phyloP scores from a whole-genome alignment of 768 basidiomycete genomes.

The Mrakia frigida region DNA sequence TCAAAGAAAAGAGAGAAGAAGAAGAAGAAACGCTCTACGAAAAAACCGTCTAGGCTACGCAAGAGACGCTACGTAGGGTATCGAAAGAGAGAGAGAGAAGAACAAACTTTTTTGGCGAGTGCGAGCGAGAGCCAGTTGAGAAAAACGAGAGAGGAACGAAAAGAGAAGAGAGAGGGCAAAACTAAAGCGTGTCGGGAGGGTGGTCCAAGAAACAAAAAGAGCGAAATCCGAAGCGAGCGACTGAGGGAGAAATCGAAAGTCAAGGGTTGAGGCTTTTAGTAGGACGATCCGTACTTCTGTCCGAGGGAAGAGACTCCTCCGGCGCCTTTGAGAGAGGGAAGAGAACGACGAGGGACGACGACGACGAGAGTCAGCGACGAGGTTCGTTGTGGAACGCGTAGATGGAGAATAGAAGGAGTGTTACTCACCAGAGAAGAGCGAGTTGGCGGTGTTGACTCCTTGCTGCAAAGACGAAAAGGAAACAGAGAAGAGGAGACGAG shows the following conservation, averaged over 20 bases:
- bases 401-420: neutral
- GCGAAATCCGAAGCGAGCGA: neutral
- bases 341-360: neutral
- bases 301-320: neutral
- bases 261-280: neutral
- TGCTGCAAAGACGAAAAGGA: slow-evolving; percentile 1
- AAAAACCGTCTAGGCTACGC: neutral
- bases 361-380: neutral
- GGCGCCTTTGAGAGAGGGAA: neutral
- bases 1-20: too few species aligned
- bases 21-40: too few species aligned
- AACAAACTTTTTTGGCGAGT: too few species aligned
- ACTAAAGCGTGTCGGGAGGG: neutral
- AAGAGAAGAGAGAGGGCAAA: neutral
- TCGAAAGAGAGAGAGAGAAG: too few species aligned
- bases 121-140: too few species aligned
- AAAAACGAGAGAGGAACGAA: neutral
- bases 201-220: neutral
- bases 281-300: neutral
- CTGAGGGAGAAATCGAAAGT: neutral
- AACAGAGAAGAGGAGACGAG: too few species aligned
- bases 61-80: too few species aligned
- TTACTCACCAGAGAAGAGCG: slow-evolving; percentile 3
- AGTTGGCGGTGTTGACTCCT: slow-evolving; percentile 32
- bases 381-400: neutral